Base-by-base conservation (phyloP, 176 grass and related monocot species). In the Melocanna baccifera region DNA sequence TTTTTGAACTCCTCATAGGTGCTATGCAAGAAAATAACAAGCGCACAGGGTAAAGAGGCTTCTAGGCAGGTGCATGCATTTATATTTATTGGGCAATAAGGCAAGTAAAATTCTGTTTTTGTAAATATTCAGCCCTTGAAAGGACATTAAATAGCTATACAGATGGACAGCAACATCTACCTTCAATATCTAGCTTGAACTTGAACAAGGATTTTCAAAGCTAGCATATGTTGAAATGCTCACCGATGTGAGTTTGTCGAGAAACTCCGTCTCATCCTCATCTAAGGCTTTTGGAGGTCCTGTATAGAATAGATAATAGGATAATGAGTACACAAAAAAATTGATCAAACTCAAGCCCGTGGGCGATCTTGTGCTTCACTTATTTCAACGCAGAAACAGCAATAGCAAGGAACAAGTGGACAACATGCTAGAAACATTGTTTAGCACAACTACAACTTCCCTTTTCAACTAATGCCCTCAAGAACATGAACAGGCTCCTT, bases 251-350 rank as follows among this genome's bases (percentile, higher is more conserved):
- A 92, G 73, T 67, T 94, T 94, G 70, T 99, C 90, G 0, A 99
- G 86, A 91, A 99, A 99, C 46, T 99, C 93, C 13, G 78, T 92
- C 69, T 99, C 96, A 73, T 96, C 96, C 61, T 99, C 96, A 75
- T 99, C 96, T 73, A 99, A 87, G 28, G 96, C 91, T 78, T 99
- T 99, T 46, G 96, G 93, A 71, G 96, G 96, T 80, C 93, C 93
- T 99, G 79, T 43, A 83, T 85, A 87, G 29, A 73, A 23, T 67
- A 75, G 50, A 66, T n/a, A 85, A 53, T 3, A 55, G n/a, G 3
- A 50, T 79, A 15, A 55, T 73, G 14, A 91, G 50, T 68, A 62
- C 25, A 72, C 45, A 19, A 36, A 18, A 19, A 6, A 46, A 65
- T 71, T 10, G 47, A 36, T 2, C 15, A 67, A 83, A 69, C 32